phyloP scores from a whole-genome alignment of 2,329 filamentous ascomycete genomes.

The Orbilia javanica region DNA sequence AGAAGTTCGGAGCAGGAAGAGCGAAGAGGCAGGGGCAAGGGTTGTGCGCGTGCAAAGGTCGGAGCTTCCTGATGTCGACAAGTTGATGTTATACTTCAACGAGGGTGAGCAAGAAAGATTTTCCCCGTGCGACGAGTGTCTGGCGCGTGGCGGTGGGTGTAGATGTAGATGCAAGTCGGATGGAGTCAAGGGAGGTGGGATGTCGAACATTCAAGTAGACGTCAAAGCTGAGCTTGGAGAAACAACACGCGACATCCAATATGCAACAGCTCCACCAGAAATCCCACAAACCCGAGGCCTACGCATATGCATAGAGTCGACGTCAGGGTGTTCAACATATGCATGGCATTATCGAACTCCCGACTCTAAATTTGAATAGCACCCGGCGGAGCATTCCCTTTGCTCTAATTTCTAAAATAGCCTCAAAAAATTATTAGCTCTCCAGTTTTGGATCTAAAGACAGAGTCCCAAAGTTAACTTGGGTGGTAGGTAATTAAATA shows the following conservation, averaged over 20 bases:
- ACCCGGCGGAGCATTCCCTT: not conserved
- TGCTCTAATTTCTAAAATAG: not conserved
- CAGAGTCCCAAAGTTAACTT: too few species aligned
- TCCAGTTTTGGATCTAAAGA: too few species aligned
- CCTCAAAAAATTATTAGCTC: too few species aligned
- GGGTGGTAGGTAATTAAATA: too few species aligned
- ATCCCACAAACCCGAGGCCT: not conserved
- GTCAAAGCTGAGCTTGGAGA: conserved; percentile 14
- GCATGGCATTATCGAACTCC: not conserved
- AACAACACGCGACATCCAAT: conserved; percentile 59
- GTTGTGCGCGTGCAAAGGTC: conserved; percentile 36
- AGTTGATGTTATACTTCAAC: conserved; percentile 38
- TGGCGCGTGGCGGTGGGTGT: conserved; percentile 6
- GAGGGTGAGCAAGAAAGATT: conserved; percentile 2
- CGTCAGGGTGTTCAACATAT: not conserved
- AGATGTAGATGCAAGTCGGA: not conserved
- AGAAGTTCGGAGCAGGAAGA: conserved; percentile 26
- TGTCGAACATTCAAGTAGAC: conserved; percentile 15
- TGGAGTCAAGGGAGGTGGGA: conserved; percentile 10
- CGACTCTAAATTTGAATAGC: not conserved
- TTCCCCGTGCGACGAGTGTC: conserved; percentile 33
- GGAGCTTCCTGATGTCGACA: conserved; percentile 55
- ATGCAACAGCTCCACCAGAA: conserved; percentile 31
- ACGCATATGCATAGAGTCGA: not conserved
- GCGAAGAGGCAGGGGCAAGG: conserved; percentile 39